A percentile compares a stretch with the other conserved stretches of the same genome.
These are phyloP conservation scores for Cucurbita ficifolia DNA, from an alignment of 306 rosid genomes.

Conservation along the genomic window DNA sequence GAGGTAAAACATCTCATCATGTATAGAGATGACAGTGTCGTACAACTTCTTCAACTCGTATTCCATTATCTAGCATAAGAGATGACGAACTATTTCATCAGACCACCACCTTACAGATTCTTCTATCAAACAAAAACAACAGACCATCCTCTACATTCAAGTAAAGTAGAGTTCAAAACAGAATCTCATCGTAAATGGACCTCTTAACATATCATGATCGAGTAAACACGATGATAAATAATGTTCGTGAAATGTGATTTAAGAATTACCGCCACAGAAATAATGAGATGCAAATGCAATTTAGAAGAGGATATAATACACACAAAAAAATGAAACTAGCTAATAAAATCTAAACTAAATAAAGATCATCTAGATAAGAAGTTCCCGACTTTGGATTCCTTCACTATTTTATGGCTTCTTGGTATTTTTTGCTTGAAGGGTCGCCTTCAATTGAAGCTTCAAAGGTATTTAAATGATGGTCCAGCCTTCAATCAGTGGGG, in stretches of 20 bases:
- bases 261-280: neutral
- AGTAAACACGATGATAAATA: neutral
- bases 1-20: slow-evolving; percentile 91
- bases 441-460: neutral
- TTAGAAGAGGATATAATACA: neutral
- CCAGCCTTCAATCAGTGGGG: neutral
- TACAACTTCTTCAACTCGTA: slow-evolving; percentile 63
- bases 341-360: too few relatives aligned
- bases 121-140: neutral
- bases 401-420: neutral
- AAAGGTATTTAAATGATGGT: neutral
- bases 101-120: neutral
- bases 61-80: slow-evolving; percentile 59
- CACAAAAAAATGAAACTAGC: too few relatives aligned
- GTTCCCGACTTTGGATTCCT: neutral
- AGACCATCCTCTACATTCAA: neutral
- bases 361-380: neutral
- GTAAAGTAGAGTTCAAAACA: neutral
- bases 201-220: neutral
- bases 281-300: neutral
- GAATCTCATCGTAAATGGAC: neutral
- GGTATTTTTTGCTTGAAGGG: neutral
- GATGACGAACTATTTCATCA: neutral
- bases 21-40: slow-evolving; percentile 53
- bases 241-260: neutral